phyloP scores from a whole-genome alignment of 208 protist genomes.

The Trypanosoma melophagium region DNA sequence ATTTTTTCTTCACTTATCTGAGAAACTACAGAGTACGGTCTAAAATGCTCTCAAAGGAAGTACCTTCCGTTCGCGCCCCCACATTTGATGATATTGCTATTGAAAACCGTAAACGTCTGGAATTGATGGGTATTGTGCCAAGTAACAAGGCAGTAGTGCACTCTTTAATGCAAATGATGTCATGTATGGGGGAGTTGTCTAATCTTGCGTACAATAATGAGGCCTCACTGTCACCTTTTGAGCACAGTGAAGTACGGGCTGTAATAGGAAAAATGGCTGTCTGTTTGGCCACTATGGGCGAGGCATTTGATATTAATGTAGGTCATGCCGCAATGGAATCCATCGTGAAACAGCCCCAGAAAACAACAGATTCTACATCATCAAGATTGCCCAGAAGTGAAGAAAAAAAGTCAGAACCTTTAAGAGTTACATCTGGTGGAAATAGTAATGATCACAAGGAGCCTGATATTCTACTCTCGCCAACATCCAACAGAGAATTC shows the following conservation, averaged over 20 bases:
- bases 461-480: slow-evolving; percentile 29
- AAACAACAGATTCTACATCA: slow-evolving; percentile 25
- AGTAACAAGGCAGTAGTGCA: slow-evolving; percentile 40
- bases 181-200: slow-evolving; percentile 67
- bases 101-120: slow-evolving; percentile 46
- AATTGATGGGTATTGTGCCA: slow-evolving; percentile 31
- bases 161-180: slow-evolving; percentile 76
- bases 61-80: neutral
- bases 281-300: slow-evolving; percentile 54
- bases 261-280: slow-evolving; percentile 64
- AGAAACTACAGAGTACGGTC: neutral
- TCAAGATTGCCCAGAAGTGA: neutral
- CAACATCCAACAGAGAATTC: slow-evolving; percentile 47
- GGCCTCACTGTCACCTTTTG: slow-evolving; percentile 65
- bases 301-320: slow-evolving; percentile 58
- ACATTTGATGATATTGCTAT: slow-evolving; percentile 58
- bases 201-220: slow-evolving; percentile 46
- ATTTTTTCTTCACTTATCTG: neutral
- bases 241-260: slow-evolving; percentile 53
- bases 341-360: slow-evolving; percentile 32
- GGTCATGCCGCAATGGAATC: slow-evolving; percentile 46
- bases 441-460: neutral
- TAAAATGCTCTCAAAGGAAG: slow-evolving; percentile 20
- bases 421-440: neutral
- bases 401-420: slow-evolving; percentile 2